A percentile compares a stretch with the other conserved stretches of the same genome.
Conservation (phyloP, 306 rosid genomes). For the Astragalus membranaceus region DNA sequence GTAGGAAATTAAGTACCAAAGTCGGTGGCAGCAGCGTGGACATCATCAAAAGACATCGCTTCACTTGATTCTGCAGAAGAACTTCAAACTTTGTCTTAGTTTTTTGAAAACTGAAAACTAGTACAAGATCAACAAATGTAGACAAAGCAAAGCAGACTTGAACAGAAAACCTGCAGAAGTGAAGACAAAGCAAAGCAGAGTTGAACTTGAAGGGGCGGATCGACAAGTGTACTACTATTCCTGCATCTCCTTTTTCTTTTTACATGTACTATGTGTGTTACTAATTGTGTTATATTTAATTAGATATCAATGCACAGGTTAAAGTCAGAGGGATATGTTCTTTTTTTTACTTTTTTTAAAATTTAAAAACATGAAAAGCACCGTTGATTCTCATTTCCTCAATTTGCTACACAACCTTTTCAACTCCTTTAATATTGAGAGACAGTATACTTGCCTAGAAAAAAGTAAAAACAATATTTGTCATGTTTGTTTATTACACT, state of each 20-base stretch:
- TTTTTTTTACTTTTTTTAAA: background rate
- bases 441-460: background rate
- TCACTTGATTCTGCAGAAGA: background rate
- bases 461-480: background rate
- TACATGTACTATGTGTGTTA: background rate
- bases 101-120: background rate
- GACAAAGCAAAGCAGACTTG: too few species aligned
- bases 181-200: slow-evolving; percentile 22
- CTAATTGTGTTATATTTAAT: background rate
- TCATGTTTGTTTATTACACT: background rate
- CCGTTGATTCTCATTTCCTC: too few species aligned
- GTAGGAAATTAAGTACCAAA: slow-evolving; percentile 20
- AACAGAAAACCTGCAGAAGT: too few species aligned
- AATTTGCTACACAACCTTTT: too few species aligned
- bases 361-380: too few species aligned
- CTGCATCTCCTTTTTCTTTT: background rate
- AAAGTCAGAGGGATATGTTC: background rate
- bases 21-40: slow-evolving; percentile 20
- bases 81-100: background rate
- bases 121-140: too few species aligned
- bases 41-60: background rate
- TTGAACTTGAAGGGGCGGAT: background rate
- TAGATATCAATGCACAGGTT: background rate
- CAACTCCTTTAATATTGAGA: too few species aligned
- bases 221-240: background rate